Evolutionary conservation across 495 filamentous ascomycete genomes (phyloP).

Genomic region (Lophiostoma macrostomum): DNA sequence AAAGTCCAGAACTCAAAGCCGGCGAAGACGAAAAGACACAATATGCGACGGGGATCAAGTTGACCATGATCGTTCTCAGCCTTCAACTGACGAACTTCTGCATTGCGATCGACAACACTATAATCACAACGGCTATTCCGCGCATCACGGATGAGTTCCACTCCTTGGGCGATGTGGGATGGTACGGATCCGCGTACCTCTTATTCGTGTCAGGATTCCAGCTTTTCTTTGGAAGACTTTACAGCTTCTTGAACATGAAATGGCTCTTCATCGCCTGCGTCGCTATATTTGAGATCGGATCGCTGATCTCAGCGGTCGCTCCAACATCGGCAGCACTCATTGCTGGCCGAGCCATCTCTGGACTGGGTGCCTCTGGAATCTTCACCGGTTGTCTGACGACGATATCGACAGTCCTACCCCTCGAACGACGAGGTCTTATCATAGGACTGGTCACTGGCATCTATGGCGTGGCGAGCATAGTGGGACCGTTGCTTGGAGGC

Average conservation of each 20-base stretch:
- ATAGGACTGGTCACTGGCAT: slow-evolving; percentile 68
- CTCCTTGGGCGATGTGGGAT: slow-evolving; percentile 46
- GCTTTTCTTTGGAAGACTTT: slow-evolving; percentile 71
- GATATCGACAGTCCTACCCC: slow-evolving; percentile 70
- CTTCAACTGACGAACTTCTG: no score
- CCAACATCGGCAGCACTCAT: slow-evolving; percentile 73
- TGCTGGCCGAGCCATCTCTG: slow-evolving; percentile 78
- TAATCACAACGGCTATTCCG: slow-evolving; percentile 50
- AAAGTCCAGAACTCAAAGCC: no score
- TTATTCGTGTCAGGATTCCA: slow-evolving; percentile 53
- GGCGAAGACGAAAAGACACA: no score
- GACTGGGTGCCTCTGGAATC: slow-evolving; percentile 77
- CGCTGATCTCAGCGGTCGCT: slow-evolving; percentile 73
- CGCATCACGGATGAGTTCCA: slow-evolving; percentile 52
- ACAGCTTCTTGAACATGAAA: slow-evolving; percentile 73
- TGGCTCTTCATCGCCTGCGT: slow-evolving; percentile 65
- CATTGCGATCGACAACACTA: no score
- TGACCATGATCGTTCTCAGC: background rate
- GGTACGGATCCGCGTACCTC: slow-evolving; percentile 53
- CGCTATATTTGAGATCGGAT: slow-evolving; percentile 78
- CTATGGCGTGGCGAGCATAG: slow-evolving; percentile 69
- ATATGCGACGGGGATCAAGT: no score
- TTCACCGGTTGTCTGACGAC: slow-evolving; percentile 82
- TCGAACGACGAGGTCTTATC: slow-evolving; percentile 67
- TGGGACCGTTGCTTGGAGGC: slow-evolving; percentile 40